phyloP scores from a whole-genome alignment of 73 alveolate species.

The Paramecium pentaurelia region DNA sequence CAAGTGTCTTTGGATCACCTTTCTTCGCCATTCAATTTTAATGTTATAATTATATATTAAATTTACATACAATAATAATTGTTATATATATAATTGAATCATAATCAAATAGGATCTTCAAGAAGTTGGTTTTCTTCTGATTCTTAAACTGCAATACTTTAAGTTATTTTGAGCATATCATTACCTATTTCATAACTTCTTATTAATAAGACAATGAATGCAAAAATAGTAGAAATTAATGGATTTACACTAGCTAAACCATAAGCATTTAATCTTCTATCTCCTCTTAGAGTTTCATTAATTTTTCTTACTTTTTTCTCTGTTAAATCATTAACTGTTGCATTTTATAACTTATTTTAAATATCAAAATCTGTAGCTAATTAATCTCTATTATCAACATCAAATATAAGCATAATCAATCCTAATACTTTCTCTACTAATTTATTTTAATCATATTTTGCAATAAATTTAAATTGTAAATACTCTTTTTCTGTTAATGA shows the following conservation, averaged over 20 bases:
- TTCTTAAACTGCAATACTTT: background rate
- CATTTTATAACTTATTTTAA: conserved; percentile 17
- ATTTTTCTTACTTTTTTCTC: conserved; percentile 53
- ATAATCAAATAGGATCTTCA: background rate
- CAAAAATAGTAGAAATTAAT: conserved; percentile 41
- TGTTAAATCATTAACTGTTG: conserved; percentile 55
- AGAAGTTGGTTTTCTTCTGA: background rate
- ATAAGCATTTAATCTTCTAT: conserved; percentile 49
- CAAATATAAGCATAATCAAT: conserved; percentile 47
- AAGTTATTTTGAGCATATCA: conserved; percentile 1
- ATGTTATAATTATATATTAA: background rate
- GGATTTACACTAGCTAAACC: conserved; percentile 46
- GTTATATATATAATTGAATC: background rate
- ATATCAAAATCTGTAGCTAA: conserved; percentile 59
- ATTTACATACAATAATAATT: background rate
- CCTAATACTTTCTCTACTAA: conserved; percentile 48
- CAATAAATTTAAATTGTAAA: conserved; percentile 43
- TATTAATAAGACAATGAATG: conserved; percentile 20
- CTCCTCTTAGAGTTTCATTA: conserved; percentile 60
- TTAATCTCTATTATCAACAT: conserved; percentile 44
- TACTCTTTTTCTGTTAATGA: conserved; percentile 52
- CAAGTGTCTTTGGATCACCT: conserved; percentile 29
- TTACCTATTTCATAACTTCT: conserved; percentile 57
- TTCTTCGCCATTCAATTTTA: background rate
- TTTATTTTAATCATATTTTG: conserved; percentile 54